Percentiles rank a stretch among this genome's conserved stretches.
phyloP scores from a whole-genome alignment of 2,329 filamentous ascomycete species.

The Taxawa tesnikishii region DNA sequence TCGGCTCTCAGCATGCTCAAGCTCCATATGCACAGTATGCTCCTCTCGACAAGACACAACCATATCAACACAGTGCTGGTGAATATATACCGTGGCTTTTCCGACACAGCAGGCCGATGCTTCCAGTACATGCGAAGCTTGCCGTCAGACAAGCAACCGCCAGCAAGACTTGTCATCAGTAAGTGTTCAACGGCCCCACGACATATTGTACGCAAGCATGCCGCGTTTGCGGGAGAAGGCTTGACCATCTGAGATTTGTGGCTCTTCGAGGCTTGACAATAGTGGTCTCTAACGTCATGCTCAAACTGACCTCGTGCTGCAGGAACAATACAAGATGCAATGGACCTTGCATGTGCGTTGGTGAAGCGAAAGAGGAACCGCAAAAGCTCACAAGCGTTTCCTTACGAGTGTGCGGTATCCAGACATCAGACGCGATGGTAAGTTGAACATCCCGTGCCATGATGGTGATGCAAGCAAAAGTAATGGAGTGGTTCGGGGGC shows the following conservation, averaged over 20 bases:
- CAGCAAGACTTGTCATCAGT: slow-evolving; percentile 47
- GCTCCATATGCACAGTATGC: slow-evolving; percentile 73
- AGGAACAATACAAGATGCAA: slow-evolving; percentile 55
- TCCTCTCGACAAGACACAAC: slow-evolving; percentile 73
- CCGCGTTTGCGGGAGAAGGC: too few species aligned
- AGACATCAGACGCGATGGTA: slow-evolving; percentile 51
- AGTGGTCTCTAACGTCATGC: too few species aligned
- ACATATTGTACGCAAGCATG: too few species aligned
- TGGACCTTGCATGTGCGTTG: slow-evolving; percentile 51
- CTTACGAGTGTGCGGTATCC: slow-evolving; percentile 47
- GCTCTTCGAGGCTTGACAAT: too few species aligned
- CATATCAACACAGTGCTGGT: slow-evolving; percentile 51
- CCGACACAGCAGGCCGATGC: slow-evolving; percentile 66
- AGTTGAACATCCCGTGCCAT: too few species aligned
- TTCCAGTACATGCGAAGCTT: slow-evolving; percentile 51
- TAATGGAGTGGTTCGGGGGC: too few species aligned
- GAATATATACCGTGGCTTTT: slow-evolving; percentile 67
- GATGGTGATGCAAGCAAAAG: too few species aligned
- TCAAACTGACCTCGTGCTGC: too few species aligned
- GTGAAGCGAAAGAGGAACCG: slow-evolving; percentile 42
- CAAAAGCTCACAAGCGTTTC: slow-evolving; percentile 16
- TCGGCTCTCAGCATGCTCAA: slow-evolving; percentile 49
- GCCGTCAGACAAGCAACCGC: slow-evolving; percentile 42
- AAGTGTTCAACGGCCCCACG: too few species aligned
- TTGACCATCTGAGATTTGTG: too few species aligned